phyloP scores from a whole-genome alignment of 257 asterid genomes.

The Solanum acaule region DNA sequence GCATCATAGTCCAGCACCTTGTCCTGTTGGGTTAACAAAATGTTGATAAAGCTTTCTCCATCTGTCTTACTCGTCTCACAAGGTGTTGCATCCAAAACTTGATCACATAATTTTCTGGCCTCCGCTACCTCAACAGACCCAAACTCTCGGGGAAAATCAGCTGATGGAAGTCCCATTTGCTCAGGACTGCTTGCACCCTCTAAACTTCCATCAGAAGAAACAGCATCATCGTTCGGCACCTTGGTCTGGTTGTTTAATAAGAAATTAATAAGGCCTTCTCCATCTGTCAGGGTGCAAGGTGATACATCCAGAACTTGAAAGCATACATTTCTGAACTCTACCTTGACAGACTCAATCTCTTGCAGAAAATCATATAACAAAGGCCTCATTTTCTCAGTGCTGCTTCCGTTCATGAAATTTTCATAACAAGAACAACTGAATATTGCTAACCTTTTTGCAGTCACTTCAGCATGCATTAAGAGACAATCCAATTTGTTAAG shows the following conservation, averaged over 20 bases:
- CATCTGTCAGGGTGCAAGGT: not conserved
- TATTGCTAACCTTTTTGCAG: not conserved
- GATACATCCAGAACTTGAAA: not conserved
- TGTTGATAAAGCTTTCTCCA: not conserved
- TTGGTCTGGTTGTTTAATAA: not conserved
- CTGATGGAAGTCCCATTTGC: not conserved
- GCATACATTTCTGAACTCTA: not conserved
- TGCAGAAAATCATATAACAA: not conserved
- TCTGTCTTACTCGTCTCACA: not conserved
- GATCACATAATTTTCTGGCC: not conserved
- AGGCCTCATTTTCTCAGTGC: not conserved
- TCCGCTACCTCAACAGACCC: not conserved
- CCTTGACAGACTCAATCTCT: not conserved
- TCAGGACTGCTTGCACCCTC: not conserved
- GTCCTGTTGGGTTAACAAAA: not conserved
- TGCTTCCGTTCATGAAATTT: not conserved
- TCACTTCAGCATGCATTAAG: not conserved
- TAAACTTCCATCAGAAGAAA: not conserved
- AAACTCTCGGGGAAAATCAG: not conserved
- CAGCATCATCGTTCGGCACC: not conserved
- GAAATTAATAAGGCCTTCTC: not conserved
- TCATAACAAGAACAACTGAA: not conserved
- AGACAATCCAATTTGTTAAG: not conserved
- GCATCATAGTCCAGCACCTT: not conserved
- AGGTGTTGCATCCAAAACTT: not conserved